Evolutionary conservation across 75 land plant genomes (phyloP), one percentile per base, ranked within the genome.

Genomic region (Cupressus sempervirens): DNA sequence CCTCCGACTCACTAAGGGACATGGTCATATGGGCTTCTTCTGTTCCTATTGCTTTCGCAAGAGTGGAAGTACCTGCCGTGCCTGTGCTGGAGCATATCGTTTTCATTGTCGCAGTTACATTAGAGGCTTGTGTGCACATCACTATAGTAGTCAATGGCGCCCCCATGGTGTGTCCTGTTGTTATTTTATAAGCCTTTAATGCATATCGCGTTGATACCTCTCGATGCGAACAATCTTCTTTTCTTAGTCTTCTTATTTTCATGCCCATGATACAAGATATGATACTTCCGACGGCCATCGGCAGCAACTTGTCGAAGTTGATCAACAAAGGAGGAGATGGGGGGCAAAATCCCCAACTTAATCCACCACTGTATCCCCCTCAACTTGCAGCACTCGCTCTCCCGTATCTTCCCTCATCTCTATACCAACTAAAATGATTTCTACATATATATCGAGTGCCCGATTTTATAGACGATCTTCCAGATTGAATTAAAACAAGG

Each of bases 201-300:
- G n/a, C n/a, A n/a, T n/a, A n/a, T n/a, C n/a, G n/a, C n/a, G n/a
- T n/a, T n/a, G n/a, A n/a, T n/a, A n/a, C 34, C 29, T 70, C 29
- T 70, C 11, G 3, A 30, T 10, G 30, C 9, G 30, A 0, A 30
- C 29, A 70, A 70, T n/a, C 34, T 70, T 8, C 30, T 29, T 70
- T n/a, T n/a, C n/a, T n/a, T n/a, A n/a, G n/a, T n/a, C n/a, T n/a
- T n/a, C n/a, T n/a, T n/a, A n/a, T n/a, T 70, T 30, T 3, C 34
- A 70, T 70, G 13, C n/a, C 34, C 29, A 70, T n/a, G n/a, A n/a
- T n/a, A n/a, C n/a, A n/a, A n/a, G n/a, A n/a, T n/a, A n/a, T n/a
- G n/a, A n/a, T n/a, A 87, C 88, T 87, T 87, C 9, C 88, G 88
- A 26, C 88, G 87, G 38, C 86, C 88, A 76, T 84, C 82, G 34